Evolutionary conservation across 139 green algal species (phyloP).

Genomic region (Haematococcus lacustris): DNA sequence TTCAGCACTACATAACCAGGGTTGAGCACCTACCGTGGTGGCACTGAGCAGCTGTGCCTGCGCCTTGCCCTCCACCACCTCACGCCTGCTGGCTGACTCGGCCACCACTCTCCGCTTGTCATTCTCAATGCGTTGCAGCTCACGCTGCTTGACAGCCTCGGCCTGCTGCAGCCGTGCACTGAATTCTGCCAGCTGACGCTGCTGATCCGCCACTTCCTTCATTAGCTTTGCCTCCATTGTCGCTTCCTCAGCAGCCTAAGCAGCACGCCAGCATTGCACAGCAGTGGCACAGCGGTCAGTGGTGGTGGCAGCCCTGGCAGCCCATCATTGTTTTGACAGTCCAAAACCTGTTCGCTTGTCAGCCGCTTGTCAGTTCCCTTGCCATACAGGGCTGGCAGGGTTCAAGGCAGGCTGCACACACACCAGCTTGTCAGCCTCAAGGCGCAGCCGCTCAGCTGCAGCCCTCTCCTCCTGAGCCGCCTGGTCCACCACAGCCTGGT

Average conservation of each 20-base stretch:
- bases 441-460: not conserved
- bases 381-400: not conserved
- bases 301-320: not conserved
- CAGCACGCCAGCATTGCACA: no score
- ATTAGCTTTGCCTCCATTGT: not conserved
- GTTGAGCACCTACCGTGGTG: no score
- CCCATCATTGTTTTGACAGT: not conserved
- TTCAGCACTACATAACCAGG: no score
- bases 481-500: slow-evolving; percentile 12
- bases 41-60: no score
- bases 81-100: not conserved
- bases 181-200: not conserved
- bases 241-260: no score
- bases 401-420: not conserved
- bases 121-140: slow-evolving; percentile 17
- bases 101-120: not conserved
- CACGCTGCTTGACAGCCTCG: not conserved
- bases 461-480: slow-evolving; percentile 15
- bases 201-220: no score
- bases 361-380: not conserved
- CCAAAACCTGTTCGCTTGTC: no score
- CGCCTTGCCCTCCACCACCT: not conserved
- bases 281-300: no score
- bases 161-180: not conserved
- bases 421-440: slow-evolving; percentile 5